Percentiles rank a stretch among this genome's conserved stretches.
Conservation (phyloP, 805 yeast genomes). For the Ogataea kodamae region DNA sequence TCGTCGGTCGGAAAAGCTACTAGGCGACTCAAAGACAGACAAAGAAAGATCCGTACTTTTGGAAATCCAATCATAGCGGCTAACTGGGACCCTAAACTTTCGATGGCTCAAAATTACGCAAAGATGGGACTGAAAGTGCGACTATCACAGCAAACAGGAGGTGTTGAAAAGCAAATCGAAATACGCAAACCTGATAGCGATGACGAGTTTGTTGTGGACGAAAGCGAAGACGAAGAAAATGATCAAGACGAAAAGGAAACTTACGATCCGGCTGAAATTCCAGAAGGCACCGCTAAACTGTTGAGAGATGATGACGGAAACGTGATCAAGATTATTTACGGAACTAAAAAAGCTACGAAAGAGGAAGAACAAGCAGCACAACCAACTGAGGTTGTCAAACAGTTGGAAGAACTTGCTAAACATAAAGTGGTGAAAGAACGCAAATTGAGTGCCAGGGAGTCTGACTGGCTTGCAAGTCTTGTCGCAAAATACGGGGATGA, state of each 20-base stretch:
- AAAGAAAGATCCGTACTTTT: slow-evolving; percentile 59
- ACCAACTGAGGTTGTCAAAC: slow-evolving; percentile 57
- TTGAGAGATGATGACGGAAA: slow-evolving; percentile 67
- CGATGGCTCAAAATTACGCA: slow-evolving; percentile 83
- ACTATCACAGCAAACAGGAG: slow-evolving; percentile 72
- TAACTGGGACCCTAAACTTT: slow-evolving; percentile 82
- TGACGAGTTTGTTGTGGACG: slow-evolving; percentile 26
- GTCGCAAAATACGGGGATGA: slow-evolving; percentile 83
- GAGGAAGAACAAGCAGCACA: slow-evolving; percentile 18
- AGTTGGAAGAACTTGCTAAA: slow-evolving; percentile 62
- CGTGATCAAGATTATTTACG: slow-evolving; percentile 65
- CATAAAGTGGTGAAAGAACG: slow-evolving; percentile 45
- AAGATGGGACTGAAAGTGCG: slow-evolving; percentile 71
- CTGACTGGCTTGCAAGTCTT: slow-evolving; percentile 62
- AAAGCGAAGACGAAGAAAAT: slow-evolving; percentile 28
- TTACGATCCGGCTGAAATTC: slow-evolving; percentile 58
- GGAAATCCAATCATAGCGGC: slow-evolving; percentile 81
- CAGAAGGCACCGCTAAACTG: slow-evolving; percentile 76
- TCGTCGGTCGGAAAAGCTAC: slow-evolving; percentile 69
- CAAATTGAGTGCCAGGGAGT: slow-evolving; percentile 67
- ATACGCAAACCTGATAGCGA: slow-evolving; percentile 34
- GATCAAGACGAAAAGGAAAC: slow-evolving; percentile 36
- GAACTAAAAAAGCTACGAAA: slow-evolving; percentile 42
- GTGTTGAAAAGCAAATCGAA: slow-evolving; percentile 60
- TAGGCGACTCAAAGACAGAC: slow-evolving; percentile 66